Evolutionary conservation across 352 stramenopile genomes (phyloP), one percentile per base, ranked within the genome.

Genomic region (Phytophthora palmivora): DNA sequence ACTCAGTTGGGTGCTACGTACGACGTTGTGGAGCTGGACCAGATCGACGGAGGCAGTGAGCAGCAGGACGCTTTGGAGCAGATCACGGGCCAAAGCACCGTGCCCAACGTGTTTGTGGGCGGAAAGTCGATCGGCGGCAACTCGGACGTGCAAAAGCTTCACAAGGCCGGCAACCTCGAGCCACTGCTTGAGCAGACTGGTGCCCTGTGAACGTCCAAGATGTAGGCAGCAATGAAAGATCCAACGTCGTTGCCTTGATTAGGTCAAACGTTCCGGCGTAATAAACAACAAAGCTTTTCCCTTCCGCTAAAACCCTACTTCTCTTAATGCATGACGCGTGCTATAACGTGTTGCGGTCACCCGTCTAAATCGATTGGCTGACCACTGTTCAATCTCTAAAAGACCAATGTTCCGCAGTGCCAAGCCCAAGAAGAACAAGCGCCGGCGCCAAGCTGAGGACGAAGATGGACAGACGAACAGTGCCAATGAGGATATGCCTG

Each of bases 61-160:
- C 76, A 82, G 61, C 84, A 91, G 66, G 72, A 82, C 59, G 79
- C 84, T 16, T 61, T 92, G 12, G 47, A 87, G 61, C 43, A 70
- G 21, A 84, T 89, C 64, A 90, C 84, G 54, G 96, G 94, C 55
- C 95, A 98, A 71, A 80, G 81, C 60, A 98, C 95, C 22, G 97
- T 99, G 51, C 97, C 97, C 10, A 99, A 99, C 82, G 91, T 98
- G 10, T 99, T 99, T 76, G 90, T 99, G 47, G 88, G 90, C 38
- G 93, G 94, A 69, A 89, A 97, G 67, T 95, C 94, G 66, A 74
- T 99, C 48, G 97, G 97, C 47, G 97, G 97, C 62, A 97, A 98
- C 77, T 96, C 98, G 76, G 93, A 98, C 67, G 93, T 96, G 41
- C 87, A 98, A 59, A 77, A 72, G 38, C 85, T 97, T 39, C 81